Conservation (phyloP, 208 protist species). For the Trypanosoma mega region DNA sequence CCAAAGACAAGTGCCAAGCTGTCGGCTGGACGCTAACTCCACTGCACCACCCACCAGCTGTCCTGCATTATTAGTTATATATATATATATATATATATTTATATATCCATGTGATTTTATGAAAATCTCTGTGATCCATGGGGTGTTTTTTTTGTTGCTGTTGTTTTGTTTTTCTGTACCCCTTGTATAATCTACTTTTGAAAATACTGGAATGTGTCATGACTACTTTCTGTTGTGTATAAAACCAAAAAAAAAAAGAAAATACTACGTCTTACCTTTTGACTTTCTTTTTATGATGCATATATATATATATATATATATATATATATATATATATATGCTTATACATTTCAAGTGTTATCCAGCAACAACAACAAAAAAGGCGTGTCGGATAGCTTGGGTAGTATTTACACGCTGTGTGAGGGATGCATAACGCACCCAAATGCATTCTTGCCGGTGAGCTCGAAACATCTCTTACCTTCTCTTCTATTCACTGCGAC, state of each 20-base stretch:
- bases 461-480: not conserved
- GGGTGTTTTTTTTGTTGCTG: constrained; percentile 1
- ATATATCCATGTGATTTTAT: not conserved
- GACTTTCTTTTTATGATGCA: not conserved
- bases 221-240: not conserved
- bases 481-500: constrained; percentile 26
- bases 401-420: too few species aligned
- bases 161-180: not conserved
- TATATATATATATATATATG: not conserved
- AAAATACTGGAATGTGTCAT: not conserved
- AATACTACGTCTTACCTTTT: not conserved
- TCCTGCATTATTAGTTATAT: constrained; percentile 30
- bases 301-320: not conserved
- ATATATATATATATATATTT: not conserved
- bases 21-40: constrained; percentile 24
- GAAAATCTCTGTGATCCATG: not conserved
- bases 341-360: too few species aligned
- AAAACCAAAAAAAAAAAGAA: too few species aligned
- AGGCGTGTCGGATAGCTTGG: too few species aligned
- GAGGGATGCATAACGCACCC: constrained; percentile 19
- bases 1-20: constrained; percentile 18
- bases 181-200: too few species aligned
- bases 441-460: constrained; percentile 25
- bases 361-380: too few species aligned
- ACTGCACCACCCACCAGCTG: constrained; percentile 7